Evolutionary conservation across 305 asterid species (phyloP).

Genomic region (Stenogyne calaminthoides): DNA sequence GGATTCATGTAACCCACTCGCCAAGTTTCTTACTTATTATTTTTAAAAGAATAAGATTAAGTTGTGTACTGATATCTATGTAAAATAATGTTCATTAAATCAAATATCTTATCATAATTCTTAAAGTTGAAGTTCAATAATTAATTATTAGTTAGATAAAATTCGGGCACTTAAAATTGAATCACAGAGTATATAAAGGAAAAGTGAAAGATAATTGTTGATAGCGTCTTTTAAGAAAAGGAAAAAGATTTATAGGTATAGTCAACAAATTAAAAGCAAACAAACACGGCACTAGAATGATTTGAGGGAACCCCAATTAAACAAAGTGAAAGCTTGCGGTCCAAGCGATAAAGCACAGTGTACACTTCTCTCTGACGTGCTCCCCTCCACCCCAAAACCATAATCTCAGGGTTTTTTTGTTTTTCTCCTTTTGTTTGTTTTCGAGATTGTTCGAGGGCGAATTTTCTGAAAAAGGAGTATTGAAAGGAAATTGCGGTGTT

Average conservation of each 20-base stretch:
- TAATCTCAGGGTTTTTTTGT: background rate
- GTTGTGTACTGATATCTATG: too few relatives aligned
- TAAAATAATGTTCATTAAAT: too few relatives aligned
- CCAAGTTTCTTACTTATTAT: too few relatives aligned
- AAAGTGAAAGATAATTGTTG: too few relatives aligned
- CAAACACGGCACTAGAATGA: constrained; percentile 20
- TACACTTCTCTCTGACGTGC: background rate
- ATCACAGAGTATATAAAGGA: too few relatives aligned
- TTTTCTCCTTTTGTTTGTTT: background rate
- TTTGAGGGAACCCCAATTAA: constrained; percentile 13
- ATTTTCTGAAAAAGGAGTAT: background rate
- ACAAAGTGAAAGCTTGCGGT: constrained; percentile 42
- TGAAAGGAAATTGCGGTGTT: background rate
- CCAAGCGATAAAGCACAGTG: constrained; percentile 37
- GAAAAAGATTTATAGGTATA: background rate
- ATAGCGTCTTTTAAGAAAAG: background rate
- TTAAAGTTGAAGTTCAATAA: too few relatives aligned
- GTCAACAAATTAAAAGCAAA: background rate
- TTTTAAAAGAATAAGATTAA: too few relatives aligned
- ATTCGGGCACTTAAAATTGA: too few relatives aligned
- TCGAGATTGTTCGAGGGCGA: background rate
- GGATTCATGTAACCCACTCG: too few relatives aligned
- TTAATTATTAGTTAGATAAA: too few relatives aligned
- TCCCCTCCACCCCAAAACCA: background rate
- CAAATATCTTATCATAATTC: too few relatives aligned